A percentile compares a stretch with the other conserved stretches of the same genome.
These are phyloP conservation scores for Arthroderma uncinatum DNA, from an alignment of 2,329 filamentous ascomycete genomes.

Conservation along the genomic window DNA sequence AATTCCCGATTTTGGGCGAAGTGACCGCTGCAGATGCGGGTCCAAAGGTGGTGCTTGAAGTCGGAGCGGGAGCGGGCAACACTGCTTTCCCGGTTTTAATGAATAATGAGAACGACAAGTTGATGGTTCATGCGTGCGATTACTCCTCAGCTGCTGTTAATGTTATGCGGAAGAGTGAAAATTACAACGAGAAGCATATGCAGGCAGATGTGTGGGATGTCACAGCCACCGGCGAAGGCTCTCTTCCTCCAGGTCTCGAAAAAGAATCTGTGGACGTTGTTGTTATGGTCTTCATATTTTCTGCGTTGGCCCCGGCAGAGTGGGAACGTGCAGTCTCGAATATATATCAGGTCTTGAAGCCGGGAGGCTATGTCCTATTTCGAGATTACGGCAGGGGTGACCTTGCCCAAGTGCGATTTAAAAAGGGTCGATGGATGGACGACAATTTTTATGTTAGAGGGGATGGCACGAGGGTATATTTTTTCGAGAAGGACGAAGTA, in stretches of 20 bases:
- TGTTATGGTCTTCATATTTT: slow-evolving; percentile 95
- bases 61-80: slow-evolving; percentile 91
- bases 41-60: slow-evolving; percentile 64
- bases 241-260: slow-evolving; percentile 61
- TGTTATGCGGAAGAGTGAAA: slow-evolving; percentile 70
- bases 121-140: slow-evolving; percentile 88
- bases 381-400: slow-evolving; percentile 94
- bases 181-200: slow-evolving; percentile 62
- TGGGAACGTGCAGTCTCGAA: slow-evolving; percentile 77
- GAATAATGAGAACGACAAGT: slow-evolving; percentile 66
- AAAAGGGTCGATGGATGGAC: slow-evolving; percentile 83
- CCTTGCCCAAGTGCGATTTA: slow-evolving; percentile 91
- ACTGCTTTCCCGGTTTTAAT: slow-evolving; percentile 85
- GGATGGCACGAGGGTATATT: slow-evolving; percentile 93
- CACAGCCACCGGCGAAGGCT: slow-evolving; percentile 45
- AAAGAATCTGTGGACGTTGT: slow-evolving; percentile 82
- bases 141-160: slow-evolving; percentile 93
- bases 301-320: slow-evolving; percentile 71
- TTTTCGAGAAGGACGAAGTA: slow-evolving; percentile 83
- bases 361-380: slow-evolving; percentile 87
- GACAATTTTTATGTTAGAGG: slow-evolving; percentile 97
- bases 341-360: slow-evolving; percentile 71
- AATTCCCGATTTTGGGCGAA: slow-evolving; percentile 78
- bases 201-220: slow-evolving; percentile 94
- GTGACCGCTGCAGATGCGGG: slow-evolving; percentile 62